Evolutionary conservation across 73 alveolate species (phyloP).

Genomic region (Symbiodinium natans): DNA sequence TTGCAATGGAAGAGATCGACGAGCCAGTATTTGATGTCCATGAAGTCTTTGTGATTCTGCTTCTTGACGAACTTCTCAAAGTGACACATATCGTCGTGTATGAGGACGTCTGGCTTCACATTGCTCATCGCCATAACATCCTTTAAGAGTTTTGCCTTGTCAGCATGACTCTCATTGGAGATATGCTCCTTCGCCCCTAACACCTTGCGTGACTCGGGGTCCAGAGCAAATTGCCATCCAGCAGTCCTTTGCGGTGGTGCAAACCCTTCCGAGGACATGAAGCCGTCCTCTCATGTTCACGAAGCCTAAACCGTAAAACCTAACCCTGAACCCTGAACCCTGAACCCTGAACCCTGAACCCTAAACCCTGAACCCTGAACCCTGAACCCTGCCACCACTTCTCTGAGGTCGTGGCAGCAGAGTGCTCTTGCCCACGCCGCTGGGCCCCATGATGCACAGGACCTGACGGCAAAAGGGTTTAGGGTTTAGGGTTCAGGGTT

Average conservation of each 20-base stretch:
- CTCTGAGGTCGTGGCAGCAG: neutral
- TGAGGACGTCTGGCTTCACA: neutral
- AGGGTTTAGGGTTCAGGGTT: too few relatives aligned
- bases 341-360: too few relatives aligned
- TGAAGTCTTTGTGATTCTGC: neutral
- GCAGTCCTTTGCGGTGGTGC: too few relatives aligned
- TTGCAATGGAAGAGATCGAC: too few relatives aligned
- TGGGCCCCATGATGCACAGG: conserved; percentile 83
- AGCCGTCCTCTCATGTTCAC: too few relatives aligned
- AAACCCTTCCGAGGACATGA: too few relatives aligned
- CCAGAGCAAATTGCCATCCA: neutral
- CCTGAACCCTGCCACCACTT: neutral
- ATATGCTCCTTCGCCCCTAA: conserved; percentile 15
- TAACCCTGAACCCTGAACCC: too few relatives aligned
- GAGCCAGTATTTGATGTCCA: too few relatives aligned
- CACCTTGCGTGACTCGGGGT: neutral
- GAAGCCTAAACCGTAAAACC: too few relatives aligned
- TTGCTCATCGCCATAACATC: conserved; percentile 6
- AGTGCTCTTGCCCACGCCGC: conserved; percentile 83
- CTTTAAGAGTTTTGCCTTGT: neutral
- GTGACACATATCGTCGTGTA: neutral
- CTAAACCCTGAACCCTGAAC: too few relatives aligned
- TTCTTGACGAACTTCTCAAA: neutral
- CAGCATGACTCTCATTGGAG: conserved; percentile 1
- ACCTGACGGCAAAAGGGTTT: too few relatives aligned